A percentile compares a stretch with the other conserved stretches of the same genome.
phyloP scores from a whole-genome alignment of 108 stramenopile species.

The Ochromonas danica region DNA sequence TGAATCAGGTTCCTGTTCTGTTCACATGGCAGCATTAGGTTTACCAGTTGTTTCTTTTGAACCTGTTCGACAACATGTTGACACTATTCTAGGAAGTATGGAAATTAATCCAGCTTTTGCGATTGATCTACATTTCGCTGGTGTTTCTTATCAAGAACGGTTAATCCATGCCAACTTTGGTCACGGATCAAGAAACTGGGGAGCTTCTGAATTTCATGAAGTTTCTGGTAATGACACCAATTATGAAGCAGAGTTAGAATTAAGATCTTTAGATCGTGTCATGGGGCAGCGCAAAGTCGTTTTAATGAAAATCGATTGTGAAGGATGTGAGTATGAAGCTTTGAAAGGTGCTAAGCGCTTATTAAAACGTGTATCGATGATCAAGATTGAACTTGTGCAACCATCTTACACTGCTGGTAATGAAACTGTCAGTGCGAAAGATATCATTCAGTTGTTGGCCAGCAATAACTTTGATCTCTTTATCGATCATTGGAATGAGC shows the following conservation, averaged over 20 bases:
- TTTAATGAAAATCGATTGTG: slow-evolving; percentile 22
- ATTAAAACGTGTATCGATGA: slow-evolving; percentile 7
- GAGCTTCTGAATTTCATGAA: slow-evolving; percentile 19
- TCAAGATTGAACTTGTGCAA: slow-evolving; percentile 12
- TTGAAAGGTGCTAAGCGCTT: neutral
- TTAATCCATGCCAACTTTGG: neutral
- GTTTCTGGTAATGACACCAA: neutral
- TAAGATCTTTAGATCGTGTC: neutral
- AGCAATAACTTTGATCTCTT: neutral
- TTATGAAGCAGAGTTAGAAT: neutral
- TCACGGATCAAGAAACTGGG: slow-evolving; percentile 19
- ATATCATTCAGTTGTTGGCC: neutral
- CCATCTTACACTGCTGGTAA: neutral
- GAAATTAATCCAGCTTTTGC: neutral
- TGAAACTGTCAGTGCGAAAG: neutral
- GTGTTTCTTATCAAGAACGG: neutral
- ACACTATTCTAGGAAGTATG: neutral
- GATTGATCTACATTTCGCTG: neutral
- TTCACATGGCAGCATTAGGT: slow-evolving; percentile 23
- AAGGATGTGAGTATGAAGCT: slow-evolving; percentile 6
- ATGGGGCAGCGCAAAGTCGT: neutral
- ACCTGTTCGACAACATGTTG: slow-evolving; percentile 20
- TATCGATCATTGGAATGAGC: neutral
- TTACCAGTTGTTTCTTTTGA: neutral
- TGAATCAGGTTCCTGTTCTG: neutral